Evolutionary conservation across 345 rosid species (phyloP).

Genomic region (Stellera chamaejasme): DNA sequence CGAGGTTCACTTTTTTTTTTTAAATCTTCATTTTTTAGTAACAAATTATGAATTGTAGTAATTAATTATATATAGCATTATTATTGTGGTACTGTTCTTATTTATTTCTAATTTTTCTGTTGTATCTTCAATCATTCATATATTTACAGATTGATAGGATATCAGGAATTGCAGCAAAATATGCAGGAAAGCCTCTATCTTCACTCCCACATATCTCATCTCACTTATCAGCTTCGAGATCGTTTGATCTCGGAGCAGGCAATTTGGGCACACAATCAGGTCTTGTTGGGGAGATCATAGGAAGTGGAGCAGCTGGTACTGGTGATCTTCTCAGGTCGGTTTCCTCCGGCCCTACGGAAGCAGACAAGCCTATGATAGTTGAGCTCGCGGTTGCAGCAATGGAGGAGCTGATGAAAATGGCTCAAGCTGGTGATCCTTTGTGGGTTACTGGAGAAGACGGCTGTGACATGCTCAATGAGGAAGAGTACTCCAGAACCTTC

Average conservation of each 20-base stretch:
- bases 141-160: constrained; percentile 65
- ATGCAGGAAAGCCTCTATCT: constrained; percentile 65
- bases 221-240: constrained; percentile 34
- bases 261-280: constrained; percentile 50
- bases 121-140: neutral
- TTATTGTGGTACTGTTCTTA: neutral
- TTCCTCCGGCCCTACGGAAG: constrained; percentile 46
- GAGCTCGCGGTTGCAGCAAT: constrained; percentile 93
- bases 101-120: neutral
- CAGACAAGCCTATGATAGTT: constrained; percentile 83
- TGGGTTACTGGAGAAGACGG: constrained; percentile 50
- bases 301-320: constrained; percentile 15
- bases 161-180: constrained; percentile 76
- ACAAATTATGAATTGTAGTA: too few relatives aligned
- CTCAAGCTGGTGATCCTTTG: constrained; percentile 67
- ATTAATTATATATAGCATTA: neutral
- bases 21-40: too few relatives aligned
- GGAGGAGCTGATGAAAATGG: constrained; percentile 90
- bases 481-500: constrained; percentile 70
- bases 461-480: constrained; percentile 53
- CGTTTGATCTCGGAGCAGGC: constrained; percentile 43
- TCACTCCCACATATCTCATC: constrained; percentile 41
- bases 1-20: constrained; percentile 37
- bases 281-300: constrained; percentile 69
- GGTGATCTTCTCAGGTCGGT: constrained; percentile 50